Evolutionary conservation across 176 grass and related monocot species (phyloP).

Genomic region (Themeda triandra): DNA sequence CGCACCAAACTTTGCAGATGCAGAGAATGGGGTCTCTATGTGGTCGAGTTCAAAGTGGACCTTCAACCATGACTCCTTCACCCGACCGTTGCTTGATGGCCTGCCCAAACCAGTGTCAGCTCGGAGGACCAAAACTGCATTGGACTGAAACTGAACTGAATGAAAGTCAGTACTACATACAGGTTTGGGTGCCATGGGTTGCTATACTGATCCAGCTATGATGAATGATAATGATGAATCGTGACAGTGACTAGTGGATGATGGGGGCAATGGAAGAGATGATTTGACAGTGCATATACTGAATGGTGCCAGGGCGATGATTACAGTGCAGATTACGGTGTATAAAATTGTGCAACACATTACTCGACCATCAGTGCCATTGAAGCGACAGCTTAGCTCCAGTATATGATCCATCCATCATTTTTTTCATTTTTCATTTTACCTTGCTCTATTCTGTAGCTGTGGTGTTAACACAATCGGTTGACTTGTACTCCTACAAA

Average conservation of each 20-base stretch:
- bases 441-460: neutral
- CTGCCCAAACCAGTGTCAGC: slow-evolving; percentile 9
- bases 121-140: slow-evolving; percentile 55
- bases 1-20: slow-evolving; percentile 40
- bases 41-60: slow-evolving; percentile 52
- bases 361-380: neutral
- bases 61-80: slow-evolving; percentile 52
- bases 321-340: neutral
- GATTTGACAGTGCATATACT: neutral
- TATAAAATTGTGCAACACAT: slow-evolving; percentile 17
- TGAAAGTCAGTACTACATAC: neutral
- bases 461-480: neutral
- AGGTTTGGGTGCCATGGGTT: neutral
- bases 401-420: neutral
- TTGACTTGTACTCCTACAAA: neutral
- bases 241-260: neutral
- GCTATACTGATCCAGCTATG: neutral
- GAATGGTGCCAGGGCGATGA: too few species aligned
- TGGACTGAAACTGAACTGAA: slow-evolving; percentile 43
- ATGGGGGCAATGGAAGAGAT: neutral
- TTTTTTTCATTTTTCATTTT: neutral
- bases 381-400: neutral
- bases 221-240: neutral
- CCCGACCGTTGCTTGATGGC: slow-evolving; percentile 41
- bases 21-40: slow-evolving; percentile 37